Base-by-base conservation (phyloP, 768 basidiomycete genomes). In the Kwoniella sp. region DNA sequence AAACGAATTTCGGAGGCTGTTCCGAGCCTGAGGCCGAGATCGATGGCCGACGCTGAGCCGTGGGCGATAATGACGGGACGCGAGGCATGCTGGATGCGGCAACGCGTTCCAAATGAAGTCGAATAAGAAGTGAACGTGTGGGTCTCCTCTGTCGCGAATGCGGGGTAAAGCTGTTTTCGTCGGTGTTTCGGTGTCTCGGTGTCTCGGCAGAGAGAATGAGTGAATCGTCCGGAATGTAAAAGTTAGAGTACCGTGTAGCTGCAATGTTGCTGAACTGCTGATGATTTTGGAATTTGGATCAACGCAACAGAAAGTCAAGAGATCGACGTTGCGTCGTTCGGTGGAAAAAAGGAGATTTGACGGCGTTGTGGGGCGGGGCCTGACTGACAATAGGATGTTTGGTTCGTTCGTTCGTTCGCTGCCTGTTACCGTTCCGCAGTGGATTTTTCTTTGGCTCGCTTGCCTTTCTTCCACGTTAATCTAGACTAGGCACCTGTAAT, bases 281-380 rank as follows among this genome's bases (percentile, higher is more conserved):
- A 9, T 45, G 34, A 34, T 45, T 45, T 45, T 17, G 41, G 41
- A 45, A n/a, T n/a, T 45, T 37, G 13, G 41, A 17, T 45, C 3
- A 17, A n/a, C n/a, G n/a, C n/a, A 45, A 45, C 41, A 17, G 20
- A 11, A 13, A 45, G 20, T 11, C 11, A 45, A 3, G 41, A 17
- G 41, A 45, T 45, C 41, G 41, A 45, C 41, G 41, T 45, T 20
- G 41, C 41, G 41, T 45, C 15, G 41, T 20, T 61, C 60, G 60
- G 60, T 61, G 34, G 60, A 61, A 25, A 52, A 37, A 61, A 52
- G 60, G 60, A 61, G 60, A 13, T 54, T 61, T 61, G 45, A 51
- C 50, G 50, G 41, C 5, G 41, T 37, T 45, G 20, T 45, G 17
- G 5, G 20, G 15, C 4, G 41, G n/a, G n/a, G n/a, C n/a, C n/a